Evolutionary conservation across 1,139 yeast species (phyloP).

Genomic region (Arxiozyma telluris): DNA sequence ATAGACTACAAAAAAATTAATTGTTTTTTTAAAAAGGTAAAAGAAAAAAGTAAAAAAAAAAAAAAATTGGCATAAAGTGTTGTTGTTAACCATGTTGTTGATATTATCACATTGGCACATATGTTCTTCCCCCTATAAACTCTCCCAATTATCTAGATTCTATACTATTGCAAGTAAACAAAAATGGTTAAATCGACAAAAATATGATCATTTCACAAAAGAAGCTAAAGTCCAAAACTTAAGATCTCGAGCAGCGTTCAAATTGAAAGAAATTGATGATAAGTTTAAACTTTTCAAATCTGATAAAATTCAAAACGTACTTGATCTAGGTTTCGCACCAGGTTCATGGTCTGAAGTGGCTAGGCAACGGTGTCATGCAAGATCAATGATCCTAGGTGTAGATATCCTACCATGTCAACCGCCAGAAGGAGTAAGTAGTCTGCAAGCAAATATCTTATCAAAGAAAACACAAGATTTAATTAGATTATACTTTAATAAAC

Average conservation of each 20-base stretch:
- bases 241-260: conserved; percentile 86
- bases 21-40: too few relatives aligned
- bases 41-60: too few relatives aligned
- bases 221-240: conserved; percentile 57
- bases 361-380: conserved; percentile 44
- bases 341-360: conserved; percentile 95
- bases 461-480: conserved; percentile 56
- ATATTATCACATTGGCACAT: not conserved
- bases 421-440: conserved; percentile 65
- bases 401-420: conserved; percentile 75
- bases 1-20: too few relatives aligned
- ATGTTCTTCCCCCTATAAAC: not conserved
- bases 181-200: conserved; percentile 67
- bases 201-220: conserved; percentile 51
- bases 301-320: conserved; percentile 41
- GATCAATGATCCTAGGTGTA: conserved; percentile 71
- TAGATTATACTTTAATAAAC: conserved; percentile 44
- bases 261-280: conserved; percentile 61
- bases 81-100: not conserved
- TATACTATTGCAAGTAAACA: conserved; percentile 1
- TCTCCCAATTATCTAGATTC: not conserved
- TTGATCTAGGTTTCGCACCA: conserved; percentile 91
- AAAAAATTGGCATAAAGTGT: too few relatives aligned
- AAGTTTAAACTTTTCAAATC: conserved; percentile 51
- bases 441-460: conserved; percentile 81